These are phyloP conservation scores for Rhodamnia argentea DNA, from an alignment of 345 rosid species.

Conservation along the genomic window DNA sequence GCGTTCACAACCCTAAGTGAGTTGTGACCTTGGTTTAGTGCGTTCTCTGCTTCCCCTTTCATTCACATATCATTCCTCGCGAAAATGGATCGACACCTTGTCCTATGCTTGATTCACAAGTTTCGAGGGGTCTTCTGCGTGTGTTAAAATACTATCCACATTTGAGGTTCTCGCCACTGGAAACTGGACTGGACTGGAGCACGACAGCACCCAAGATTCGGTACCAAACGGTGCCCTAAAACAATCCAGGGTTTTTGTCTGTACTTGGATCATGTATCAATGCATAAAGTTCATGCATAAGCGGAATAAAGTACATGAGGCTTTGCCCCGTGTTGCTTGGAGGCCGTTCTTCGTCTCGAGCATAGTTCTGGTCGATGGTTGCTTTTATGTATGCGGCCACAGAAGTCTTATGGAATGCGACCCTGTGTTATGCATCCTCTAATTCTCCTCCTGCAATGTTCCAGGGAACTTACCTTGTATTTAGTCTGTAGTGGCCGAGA, in stretches of 20 bases:
- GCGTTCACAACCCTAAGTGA: conserved; percentile 24
- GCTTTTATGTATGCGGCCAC: neutral
- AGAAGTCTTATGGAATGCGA: neutral
- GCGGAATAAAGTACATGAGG: neutral
- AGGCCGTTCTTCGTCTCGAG: neutral
- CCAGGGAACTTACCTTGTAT: neutral
- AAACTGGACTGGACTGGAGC: neutral
- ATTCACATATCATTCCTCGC: neutral
- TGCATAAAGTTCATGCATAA: neutral
- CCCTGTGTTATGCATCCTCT: neutral
- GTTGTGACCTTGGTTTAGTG: neutral
- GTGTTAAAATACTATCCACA: neutral
- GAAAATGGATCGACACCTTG: neutral
- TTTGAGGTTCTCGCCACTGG: neutral
- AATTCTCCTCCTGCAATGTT: neutral
- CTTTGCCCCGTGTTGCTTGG: neutral
- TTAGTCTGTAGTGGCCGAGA: neutral
- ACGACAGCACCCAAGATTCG: neutral
- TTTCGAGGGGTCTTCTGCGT: neutral
- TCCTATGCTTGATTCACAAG: neutral
- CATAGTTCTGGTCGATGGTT: neutral
- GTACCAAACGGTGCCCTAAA: neutral
- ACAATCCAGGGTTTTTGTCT: neutral
- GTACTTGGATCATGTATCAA: neutral
- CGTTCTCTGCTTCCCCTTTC: neutral